Conservation (phyloP, 768 basidiomycete genomes). For the Russula sp. region DNA sequence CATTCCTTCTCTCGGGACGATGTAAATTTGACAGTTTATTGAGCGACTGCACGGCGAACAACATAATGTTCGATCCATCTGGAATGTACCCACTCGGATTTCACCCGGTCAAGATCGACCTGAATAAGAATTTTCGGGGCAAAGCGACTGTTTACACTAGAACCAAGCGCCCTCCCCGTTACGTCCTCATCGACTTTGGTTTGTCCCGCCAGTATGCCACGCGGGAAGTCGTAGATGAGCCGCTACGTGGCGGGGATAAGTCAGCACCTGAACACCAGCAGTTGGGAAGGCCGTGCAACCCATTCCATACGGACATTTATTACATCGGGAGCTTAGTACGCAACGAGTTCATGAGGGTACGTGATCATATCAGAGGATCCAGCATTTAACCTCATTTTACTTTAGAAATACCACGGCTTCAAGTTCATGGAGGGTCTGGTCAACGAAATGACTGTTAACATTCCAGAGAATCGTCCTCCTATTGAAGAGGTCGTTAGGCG, state of each 20-base stretch:
- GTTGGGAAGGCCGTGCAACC: constrained; percentile 24
- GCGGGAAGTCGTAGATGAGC: constrained; percentile 26
- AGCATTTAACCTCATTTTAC: background rate
- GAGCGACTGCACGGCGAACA: constrained; percentile 21
- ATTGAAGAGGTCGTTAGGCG: constrained; percentile 13
- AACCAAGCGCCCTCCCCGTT: constrained; percentile 27
- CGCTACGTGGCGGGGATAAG: constrained; percentile 39
- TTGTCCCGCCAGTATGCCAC: constrained; percentile 27
- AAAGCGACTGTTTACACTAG: constrained; percentile 25
- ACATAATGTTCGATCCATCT: constrained; percentile 30
- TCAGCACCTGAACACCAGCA: constrained; percentile 32
- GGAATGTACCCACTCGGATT: constrained; percentile 28
- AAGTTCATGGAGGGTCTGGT: constrained; percentile 29
- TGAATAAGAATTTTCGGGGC: constrained; percentile 26
- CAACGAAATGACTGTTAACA: constrained; percentile 26
- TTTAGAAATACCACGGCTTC: constrained; percentile 25
- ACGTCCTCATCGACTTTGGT: constrained; percentile 30
- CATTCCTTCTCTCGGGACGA: background rate
- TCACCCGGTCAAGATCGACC: constrained; percentile 25
- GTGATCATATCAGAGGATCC: background rate
- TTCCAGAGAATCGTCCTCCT: constrained; percentile 29
- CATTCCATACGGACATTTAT: constrained; percentile 35
- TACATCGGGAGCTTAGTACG: constrained; percentile 33
- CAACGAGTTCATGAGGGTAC: constrained; percentile 28
- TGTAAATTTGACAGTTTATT: background rate